Percentiles rank a stretch among this genome's conserved stretches.
These are phyloP conservation scores for Cutaneotrichosporon sp. DNA, from an alignment of 1,284 basidiomycete species.

Conservation along the genomic window DNA sequence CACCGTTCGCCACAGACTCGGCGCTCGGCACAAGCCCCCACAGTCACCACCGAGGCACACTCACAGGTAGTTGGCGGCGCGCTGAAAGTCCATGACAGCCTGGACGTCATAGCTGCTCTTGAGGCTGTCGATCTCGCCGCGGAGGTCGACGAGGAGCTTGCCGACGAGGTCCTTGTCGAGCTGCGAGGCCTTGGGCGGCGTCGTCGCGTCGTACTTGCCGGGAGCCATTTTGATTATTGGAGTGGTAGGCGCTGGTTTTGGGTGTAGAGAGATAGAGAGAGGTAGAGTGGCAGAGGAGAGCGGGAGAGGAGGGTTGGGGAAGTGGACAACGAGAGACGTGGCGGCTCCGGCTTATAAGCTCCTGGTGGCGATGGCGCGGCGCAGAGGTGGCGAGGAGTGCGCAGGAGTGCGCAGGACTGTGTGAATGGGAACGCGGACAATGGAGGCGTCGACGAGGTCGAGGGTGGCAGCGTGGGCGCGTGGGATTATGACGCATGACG, in stretches of 20 bases:
- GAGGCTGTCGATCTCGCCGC: slow-evolving; percentile 32
- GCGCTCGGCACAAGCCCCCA: background rate
- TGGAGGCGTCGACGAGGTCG: no score
- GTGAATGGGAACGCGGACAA: no score
- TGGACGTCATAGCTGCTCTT: slow-evolving; percentile 45
- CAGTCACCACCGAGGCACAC: slow-evolving; percentile 16
- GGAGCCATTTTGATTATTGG: background rate
- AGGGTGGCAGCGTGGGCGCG: no score
- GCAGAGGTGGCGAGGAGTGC: no score
- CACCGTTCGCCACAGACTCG: no score
- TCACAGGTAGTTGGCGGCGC: slow-evolving; percentile 51
- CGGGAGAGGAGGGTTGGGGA: background rate
- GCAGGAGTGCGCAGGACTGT: no score
- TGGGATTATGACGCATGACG: no score
- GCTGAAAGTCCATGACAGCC: slow-evolving; percentile 53
- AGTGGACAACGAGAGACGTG: no score
- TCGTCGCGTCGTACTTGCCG: slow-evolving; percentile 41
- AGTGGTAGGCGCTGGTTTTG: slow-evolving; percentile 22
- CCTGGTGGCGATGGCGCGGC: background rate
- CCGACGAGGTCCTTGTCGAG: slow-evolving; percentile 42
- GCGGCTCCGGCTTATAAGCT: no score
- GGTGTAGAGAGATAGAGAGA: background rate
- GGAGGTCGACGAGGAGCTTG: slow-evolving; percentile 53
- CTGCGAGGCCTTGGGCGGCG: slow-evolving; percentile 49
- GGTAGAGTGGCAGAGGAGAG: background rate